Evolutionary conservation across 2,329 filamentous ascomycete genomes (phyloP).

Genomic region (Microdochium trichocladiopsis): DNA sequence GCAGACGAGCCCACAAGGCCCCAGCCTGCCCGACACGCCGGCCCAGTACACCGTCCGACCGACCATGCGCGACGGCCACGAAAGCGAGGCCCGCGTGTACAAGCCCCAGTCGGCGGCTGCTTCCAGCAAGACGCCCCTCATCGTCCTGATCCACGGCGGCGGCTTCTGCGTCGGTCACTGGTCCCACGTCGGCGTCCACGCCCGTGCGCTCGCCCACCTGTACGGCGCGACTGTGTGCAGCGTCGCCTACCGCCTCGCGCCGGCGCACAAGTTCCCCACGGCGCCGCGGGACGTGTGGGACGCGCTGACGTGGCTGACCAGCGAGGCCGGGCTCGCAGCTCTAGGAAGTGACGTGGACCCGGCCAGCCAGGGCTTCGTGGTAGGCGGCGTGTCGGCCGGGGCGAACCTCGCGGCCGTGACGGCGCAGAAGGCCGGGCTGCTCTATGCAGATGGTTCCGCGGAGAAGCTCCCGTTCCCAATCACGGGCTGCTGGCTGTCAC

Average conservation of each 20-base stretch:
- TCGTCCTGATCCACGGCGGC: constrained; percentile 27
- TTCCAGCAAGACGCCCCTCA: constrained; percentile 10
- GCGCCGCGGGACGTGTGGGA: constrained; percentile 36
- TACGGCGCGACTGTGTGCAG: constrained; percentile 30
- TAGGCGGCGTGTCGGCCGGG: constrained; percentile 42
- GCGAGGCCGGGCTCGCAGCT: constrained; percentile 23
- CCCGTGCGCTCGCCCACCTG: constrained; percentile 18
- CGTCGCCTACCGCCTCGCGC: constrained; percentile 30
- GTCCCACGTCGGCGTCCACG: constrained; percentile 21
- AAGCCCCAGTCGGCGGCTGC: constrained; percentile 9
- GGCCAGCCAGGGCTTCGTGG: constrained; percentile 32
- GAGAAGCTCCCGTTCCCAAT: neutral
- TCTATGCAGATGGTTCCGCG: neutral
- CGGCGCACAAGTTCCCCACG: constrained; percentile 36
- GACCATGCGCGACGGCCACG: constrained; percentile 20
- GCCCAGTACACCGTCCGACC: neutral
- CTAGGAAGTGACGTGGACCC: constrained; percentile 28
- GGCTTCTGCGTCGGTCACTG: constrained; percentile 23
- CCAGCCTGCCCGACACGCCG: neutral
- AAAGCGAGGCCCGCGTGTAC: constrained; percentile 23
- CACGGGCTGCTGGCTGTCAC: neutral
- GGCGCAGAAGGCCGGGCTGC: constrained; percentile 22
- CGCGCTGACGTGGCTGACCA: constrained; percentile 31
- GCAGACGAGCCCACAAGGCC: neutral
- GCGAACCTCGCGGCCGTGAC: constrained; percentile 29